Conservation (phyloP, 345 rosid genomes). For the Eucalyptus marginata region DNA sequence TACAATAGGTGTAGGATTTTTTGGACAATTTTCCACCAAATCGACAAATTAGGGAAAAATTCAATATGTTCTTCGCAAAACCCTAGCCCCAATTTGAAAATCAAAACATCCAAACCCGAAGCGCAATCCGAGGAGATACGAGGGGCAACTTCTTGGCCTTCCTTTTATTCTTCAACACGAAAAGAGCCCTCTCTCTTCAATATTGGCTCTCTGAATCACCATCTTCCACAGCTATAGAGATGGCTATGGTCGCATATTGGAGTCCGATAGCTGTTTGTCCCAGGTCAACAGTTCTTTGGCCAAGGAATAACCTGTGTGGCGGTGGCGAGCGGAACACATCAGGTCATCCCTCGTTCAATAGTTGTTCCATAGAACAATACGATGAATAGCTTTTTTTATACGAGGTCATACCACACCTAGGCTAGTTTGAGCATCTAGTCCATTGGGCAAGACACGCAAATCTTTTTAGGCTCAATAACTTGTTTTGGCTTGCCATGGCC, state of each 20-base stretch:
- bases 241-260: not conserved
- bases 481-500: not conserved
- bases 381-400: accelerated
- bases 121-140: not conserved
- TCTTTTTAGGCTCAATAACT: no score
- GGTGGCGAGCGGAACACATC: accelerated
- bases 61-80: not conserved
- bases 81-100: not conserved
- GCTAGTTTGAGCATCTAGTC: accelerated
- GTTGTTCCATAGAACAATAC: not conserved
- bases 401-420: accelerated
- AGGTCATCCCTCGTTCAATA: not conserved
- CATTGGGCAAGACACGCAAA: no score
- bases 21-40: not conserved
- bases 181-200: not conserved
- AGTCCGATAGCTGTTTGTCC: no score
- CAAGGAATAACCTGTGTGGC: accelerated
- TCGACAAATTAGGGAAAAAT: not conserved
- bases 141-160: not conserved
- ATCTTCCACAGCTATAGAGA: not conserved
- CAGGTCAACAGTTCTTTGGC: not conserved
- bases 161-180: not conserved
- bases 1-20: accelerated
- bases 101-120: not conserved
- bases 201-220: not conserved